Conservation (phyloP, 2,329 filamentous ascomycete genomes). For the Lecanicillium sp. region DNA sequence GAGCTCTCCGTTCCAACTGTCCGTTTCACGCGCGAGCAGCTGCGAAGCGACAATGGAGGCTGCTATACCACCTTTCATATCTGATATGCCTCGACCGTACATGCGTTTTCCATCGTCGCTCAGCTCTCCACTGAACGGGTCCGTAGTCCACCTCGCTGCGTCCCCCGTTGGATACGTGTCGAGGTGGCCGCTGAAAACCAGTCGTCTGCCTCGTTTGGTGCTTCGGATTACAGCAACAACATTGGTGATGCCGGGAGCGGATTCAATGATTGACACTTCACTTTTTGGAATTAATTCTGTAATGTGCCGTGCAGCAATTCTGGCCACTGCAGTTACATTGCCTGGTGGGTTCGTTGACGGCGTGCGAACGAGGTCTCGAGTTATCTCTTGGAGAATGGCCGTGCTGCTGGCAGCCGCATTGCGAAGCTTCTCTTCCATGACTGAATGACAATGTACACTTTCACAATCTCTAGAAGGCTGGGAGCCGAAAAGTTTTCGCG, state of each 20-base stretch:
- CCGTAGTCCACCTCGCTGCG: conserved; percentile 4
- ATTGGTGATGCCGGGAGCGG: conserved; percentile 12
- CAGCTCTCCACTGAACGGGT: conserved; percentile 10
- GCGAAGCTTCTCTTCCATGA: background rate
- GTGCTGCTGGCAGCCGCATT: background rate
- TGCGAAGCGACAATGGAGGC: conserved; percentile 13
- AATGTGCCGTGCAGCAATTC: conserved; percentile 9
- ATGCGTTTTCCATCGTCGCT: conserved; percentile 13
- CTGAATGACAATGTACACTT: too few species aligned
- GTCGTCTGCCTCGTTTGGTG: conserved; percentile 6
- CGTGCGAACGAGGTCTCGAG: background rate
- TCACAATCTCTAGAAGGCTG: too few species aligned
- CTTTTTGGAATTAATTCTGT: conserved; percentile 9
- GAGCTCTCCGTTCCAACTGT: conserved; percentile 12
- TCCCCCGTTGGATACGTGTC: conserved; percentile 15
- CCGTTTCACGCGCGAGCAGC: conserved; percentile 6
- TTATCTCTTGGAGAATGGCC: background rate
- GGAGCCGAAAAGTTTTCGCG: too few species aligned
- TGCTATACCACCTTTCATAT: conserved; percentile 16
- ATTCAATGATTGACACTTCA: conserved; percentile 11
- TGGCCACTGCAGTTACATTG: conserved; percentile 10
- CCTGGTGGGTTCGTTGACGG: conserved; percentile 11
- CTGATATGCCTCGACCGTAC: conserved; percentile 14
- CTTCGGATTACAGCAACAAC: conserved; percentile 12
- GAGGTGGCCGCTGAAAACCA: conserved; percentile 16